Conservation (phyloP, 129 eudicot species). For the Rutidosis leptorrhynchoides region DNA sequence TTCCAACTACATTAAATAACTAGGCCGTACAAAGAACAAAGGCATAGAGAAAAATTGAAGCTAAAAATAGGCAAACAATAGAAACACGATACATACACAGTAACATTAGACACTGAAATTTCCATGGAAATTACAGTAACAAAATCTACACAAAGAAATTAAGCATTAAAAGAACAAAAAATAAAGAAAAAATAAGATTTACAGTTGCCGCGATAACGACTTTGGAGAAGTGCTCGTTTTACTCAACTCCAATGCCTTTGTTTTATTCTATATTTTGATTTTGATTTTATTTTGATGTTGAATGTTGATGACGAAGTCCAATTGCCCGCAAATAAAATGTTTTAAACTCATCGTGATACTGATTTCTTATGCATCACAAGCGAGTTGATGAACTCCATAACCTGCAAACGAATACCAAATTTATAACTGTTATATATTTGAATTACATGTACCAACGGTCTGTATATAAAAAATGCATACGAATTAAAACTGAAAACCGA, state of each 20-base stretch:
- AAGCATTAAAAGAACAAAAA: not conserved
- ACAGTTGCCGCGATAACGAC: constrained; percentile 20
- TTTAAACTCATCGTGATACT: constrained; percentile 12
- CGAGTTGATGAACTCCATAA: constrained; percentile 72
- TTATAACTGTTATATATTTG: not conserved
- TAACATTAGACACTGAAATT: constrained; percentile 9
- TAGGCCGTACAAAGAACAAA: constrained; percentile 6
- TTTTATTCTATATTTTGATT: constrained; percentile 13
- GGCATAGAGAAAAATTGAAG: not conserved
- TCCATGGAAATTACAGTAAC: constrained; percentile 8
- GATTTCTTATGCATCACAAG: constrained; percentile 56
- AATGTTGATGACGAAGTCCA: not conserved
- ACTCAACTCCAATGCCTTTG: constrained; percentile 20
- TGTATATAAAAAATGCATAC: not conserved
- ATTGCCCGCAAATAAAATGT: not conserved
- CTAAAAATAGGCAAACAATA: not conserved
- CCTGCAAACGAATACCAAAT: constrained; percentile 22
- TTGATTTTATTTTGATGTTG: no score
- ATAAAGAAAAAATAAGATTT: not conserved
- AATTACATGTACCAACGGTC: no score
- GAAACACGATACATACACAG: not conserved
- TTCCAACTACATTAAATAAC: not conserved
- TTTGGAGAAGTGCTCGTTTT: constrained; percentile 15
- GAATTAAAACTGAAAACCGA: not conserved
- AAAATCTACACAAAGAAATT: constrained; percentile 20